Base-by-base conservation (phyloP, 2,329 filamentous ascomycete species). In the Fusarium pseudocircinatum region DNA sequence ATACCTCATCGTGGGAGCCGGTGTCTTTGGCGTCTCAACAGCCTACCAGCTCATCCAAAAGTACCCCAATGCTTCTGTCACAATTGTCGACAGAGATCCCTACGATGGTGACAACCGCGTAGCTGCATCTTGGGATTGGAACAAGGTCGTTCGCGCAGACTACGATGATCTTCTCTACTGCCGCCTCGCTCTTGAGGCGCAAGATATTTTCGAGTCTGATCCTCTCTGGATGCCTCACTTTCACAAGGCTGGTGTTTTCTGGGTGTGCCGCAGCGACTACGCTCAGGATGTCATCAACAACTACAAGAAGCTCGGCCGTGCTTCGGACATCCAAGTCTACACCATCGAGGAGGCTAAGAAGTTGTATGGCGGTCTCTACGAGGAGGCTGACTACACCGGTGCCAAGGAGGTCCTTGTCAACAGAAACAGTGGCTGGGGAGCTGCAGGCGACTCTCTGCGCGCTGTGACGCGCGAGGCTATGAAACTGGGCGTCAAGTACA, bases 11-110 rank as follows among this genome's bases (percentile, higher is more conserved):
- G 81, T 92, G 47, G 91, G 91, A 39, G 89, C 88, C 13, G 91
- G 91, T 49, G 88, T 91, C 36, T 92, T 92, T 77, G 91, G 91
- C 42, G 87, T 87, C 40, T 91, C 89, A 28, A 92, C 90, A 0
- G 91, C 91, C n/a, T 89, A 90, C 67, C 86, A 92, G 68, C 85
- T 92, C 46, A 86, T 87, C 66, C 83, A 84, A 61, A 83, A 83
- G 63, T 85, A 88, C 74, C 84, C 87, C 24, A 76, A 84, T 39
- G 86, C 86, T 2, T 82, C 81, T 5, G 83, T 92, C 60, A 89
- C 86, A 2, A 79, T 92, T 5, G 82, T 92, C 32, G 90, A 92
- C 81, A 86, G 88, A 20, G 84, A 87, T 65, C 82, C 85, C 6
- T 85, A 82, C 50, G 86, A 88, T 30, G 86, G 86, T 3, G 81